Evolutionary conservation across 2,329 filamentous ascomycete genomes (phyloP).

Genomic region (Coniosporium tulheliwenetii): DNA sequence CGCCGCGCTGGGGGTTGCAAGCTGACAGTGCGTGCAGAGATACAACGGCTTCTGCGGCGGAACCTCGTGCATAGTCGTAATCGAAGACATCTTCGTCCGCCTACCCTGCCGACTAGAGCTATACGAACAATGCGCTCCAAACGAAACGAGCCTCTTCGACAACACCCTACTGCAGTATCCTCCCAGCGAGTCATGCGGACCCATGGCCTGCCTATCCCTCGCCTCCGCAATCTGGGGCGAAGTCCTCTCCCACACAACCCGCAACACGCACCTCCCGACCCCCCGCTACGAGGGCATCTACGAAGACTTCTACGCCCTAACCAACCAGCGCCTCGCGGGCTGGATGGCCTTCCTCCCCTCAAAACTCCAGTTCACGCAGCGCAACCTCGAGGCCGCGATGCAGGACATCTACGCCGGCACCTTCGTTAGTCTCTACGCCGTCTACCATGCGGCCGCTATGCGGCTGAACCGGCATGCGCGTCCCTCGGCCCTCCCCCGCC

Average conservation of each 20-base stretch:
- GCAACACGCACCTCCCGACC: conserved; percentile 28
- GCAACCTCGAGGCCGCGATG: conserved; percentile 42
- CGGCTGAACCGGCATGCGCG: conserved; percentile 48
- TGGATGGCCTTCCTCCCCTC: conserved; percentile 44
- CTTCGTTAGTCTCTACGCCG: conserved; percentile 48
- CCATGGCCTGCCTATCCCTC: conserved; percentile 46
- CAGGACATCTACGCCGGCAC: conserved; percentile 38
- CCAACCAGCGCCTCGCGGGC: conserved; percentile 35
- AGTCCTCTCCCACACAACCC: conserved; percentile 43
- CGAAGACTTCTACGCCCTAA: conserved; percentile 37
- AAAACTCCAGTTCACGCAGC: conserved; percentile 35
- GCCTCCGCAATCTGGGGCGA: conserved; percentile 52
- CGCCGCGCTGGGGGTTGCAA: too few relatives aligned
- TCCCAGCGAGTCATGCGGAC: conserved; percentile 26
- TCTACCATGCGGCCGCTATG: conserved; percentile 50
- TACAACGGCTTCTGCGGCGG: conserved; percentile 42
- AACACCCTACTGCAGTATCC: conserved; percentile 27
- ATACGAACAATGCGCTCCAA: conserved; percentile 46
- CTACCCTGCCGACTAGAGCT: conserved; percentile 45
- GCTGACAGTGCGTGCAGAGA: conserved; percentile 21
- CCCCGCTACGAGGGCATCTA: conserved; percentile 28
- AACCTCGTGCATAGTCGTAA: conserved; percentile 37
- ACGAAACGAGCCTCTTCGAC: conserved; percentile 45
- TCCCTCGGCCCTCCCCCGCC: conserved; percentile 23
- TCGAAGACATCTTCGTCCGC: conserved; percentile 50